Evolutionary conservation across 2,329 filamentous ascomycete species (phyloP).

Genomic region (Leptographium galeiforme): DNA sequence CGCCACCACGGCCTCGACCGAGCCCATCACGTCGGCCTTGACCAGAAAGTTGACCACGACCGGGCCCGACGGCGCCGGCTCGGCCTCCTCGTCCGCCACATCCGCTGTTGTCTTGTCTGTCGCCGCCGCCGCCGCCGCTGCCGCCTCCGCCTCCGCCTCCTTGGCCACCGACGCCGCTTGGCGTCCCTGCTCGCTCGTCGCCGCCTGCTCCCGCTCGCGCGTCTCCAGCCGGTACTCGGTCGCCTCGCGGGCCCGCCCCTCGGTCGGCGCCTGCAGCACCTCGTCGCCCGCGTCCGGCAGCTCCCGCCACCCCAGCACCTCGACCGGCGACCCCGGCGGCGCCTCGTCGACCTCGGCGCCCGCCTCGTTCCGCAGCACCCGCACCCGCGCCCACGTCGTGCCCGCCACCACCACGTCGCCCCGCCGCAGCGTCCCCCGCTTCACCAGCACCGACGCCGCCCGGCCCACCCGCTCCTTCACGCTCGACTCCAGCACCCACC

Average conservation of each 20-base stretch:
- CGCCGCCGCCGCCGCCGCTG: conserved; percentile 42
- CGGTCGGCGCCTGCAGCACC: conserved; percentile 68
- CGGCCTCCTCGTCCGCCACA: conserved; percentile 18
- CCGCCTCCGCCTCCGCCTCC: conserved; percentile 24
- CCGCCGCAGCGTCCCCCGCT: conserved; percentile 67
- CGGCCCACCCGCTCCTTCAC: conserved; percentile 67
- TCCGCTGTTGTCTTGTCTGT: conserved; percentile 40
- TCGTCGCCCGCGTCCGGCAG: conserved; percentile 72
- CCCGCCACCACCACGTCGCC: conserved; percentile 84
- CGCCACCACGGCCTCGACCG: conserved; percentile 77
- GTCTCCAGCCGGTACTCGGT: conserved; percentile 64
- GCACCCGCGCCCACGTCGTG: conserved; percentile 75
- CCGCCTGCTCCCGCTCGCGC: conserved; percentile 56
- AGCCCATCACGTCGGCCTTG: conserved; percentile 88
- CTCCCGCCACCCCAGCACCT: conserved; percentile 89
- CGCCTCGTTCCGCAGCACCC: conserved; percentile 71
- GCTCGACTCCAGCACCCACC: conserved; percentile 86
- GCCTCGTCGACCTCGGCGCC: conserved; percentile 60
- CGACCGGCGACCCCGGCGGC: conserved; percentile 76
- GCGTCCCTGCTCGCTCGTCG: conserved; percentile 62
- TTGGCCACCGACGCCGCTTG: conserved; percentile 44
- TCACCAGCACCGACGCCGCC: conserved; percentile 78
- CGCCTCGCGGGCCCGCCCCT: conserved; percentile 66
- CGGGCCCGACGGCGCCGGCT: conserved; percentile 24
- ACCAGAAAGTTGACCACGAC: conserved; percentile 66